Conservation (phyloP, 1,284 basidiomycete genomes). For the Tylopilus sp. region DNA sequence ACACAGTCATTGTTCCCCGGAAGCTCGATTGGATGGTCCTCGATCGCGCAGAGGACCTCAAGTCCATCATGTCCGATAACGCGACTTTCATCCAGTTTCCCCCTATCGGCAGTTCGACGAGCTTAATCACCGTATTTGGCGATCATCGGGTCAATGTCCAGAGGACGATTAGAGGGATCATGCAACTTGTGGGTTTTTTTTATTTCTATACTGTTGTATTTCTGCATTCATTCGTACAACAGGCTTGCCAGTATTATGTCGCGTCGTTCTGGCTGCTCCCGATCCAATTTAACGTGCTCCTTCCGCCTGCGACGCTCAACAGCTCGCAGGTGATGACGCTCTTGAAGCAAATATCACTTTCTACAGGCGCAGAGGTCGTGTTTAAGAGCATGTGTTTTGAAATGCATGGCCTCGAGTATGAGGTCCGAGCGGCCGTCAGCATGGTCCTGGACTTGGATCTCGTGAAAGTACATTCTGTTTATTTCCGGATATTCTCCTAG, state of each 20-base stretch:
- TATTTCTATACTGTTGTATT: constrained; percentile 10
- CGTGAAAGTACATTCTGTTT: constrained; percentile 62
- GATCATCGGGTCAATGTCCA: constrained; percentile 95
- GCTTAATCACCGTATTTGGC: constrained; percentile 90
- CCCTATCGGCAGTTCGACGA: constrained; percentile 85
- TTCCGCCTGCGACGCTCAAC: constrained; percentile 80
- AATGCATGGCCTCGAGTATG: constrained; percentile 92
- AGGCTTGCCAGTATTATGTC: constrained; percentile 95
- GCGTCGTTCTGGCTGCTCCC: constrained; percentile 96
- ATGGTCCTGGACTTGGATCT: constrained; percentile 90
- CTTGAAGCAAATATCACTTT: constrained; percentile 82
- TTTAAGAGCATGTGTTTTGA: constrained; percentile 99
- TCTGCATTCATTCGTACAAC: constrained; percentile 4
- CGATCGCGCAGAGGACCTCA: constrained; percentile 88
- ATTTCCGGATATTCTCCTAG: not conserved
- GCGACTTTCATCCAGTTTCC: constrained; percentile 96
- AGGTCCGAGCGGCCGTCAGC: constrained; percentile 83
- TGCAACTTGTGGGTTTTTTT: constrained; percentile 76
- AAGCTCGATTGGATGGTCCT: constrained; percentile 98
- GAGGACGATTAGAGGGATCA: constrained; percentile 90
- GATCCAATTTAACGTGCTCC: constrained; percentile 87
- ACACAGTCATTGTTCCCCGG: constrained; percentile 91
- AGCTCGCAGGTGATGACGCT: constrained; percentile 81
- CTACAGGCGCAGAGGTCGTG: constrained; percentile 90
- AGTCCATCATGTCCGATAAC: constrained; percentile 92